A percentile compares a stretch with the other conserved stretches of the same genome.
These are phyloP conservation scores for Phytophthora constricta DNA, from an alignment of 352 stramenopile genomes.

Conservation along the genomic window DNA sequence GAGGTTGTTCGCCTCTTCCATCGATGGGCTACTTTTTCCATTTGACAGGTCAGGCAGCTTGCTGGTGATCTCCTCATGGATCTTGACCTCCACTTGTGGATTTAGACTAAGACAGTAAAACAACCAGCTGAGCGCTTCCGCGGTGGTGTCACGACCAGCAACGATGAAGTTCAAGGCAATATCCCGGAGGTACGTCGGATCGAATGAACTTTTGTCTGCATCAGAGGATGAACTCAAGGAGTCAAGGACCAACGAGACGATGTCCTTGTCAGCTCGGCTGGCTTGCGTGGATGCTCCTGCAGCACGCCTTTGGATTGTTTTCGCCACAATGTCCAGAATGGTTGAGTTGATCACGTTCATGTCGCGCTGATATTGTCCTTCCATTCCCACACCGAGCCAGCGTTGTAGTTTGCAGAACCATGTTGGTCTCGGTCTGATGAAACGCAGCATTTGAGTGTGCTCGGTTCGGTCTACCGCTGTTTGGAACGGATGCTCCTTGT, in stretches of 20 bases:
- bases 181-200: constrained; percentile 46
- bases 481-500: constrained; percentile 54
- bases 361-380: constrained; percentile 36
- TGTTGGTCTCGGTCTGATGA: constrained; percentile 35
- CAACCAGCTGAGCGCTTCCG: constrained; percentile 54
- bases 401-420: constrained; percentile 54
- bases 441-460: constrained; percentile 36
- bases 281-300: not conserved
- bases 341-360: constrained; percentile 44
- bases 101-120: constrained; percentile 54
- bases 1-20: constrained; percentile 15
- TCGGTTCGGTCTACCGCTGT: constrained; percentile 54
- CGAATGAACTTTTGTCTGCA: constrained; percentile 24
- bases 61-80: constrained; percentile 35
- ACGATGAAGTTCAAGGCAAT: constrained; percentile 62
- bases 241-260: constrained; percentile 35
- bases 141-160: constrained; percentile 63
- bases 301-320: constrained; percentile 26
- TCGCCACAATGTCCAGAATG: constrained; percentile 43
- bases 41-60: constrained; percentile 22
- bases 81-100: constrained; percentile 36
- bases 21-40: constrained; percentile 5
- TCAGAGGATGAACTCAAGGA: constrained; percentile 31
- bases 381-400: constrained; percentile 34
- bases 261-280: not conserved